A percentile compares a stretch with the other conserved stretches of the same genome.
Conservation (phyloP, 2,329 filamentous ascomycete species). For the Sordariomycetes sp. region DNA sequence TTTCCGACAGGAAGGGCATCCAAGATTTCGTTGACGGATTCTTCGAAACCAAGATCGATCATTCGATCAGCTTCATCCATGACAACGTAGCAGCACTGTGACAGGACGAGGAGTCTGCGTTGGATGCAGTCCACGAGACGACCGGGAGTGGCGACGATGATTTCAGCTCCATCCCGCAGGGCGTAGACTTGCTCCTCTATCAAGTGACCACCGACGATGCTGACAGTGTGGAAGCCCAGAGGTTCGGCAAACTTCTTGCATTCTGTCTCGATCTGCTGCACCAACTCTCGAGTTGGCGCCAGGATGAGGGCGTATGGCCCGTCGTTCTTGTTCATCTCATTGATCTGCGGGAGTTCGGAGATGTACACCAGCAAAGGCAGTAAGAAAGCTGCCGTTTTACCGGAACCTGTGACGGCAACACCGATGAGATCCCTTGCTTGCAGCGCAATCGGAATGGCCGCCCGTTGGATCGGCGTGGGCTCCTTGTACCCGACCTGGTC, state of each 20-base stretch:
- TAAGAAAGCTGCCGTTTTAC: conserved; percentile 94
- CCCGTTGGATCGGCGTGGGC: conserved; percentile 84
- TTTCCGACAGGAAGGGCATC: conserved; percentile 87
- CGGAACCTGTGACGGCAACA: conserved; percentile 94
- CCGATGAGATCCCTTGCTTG: conserved; percentile 94
- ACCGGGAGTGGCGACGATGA: conserved; percentile 96
- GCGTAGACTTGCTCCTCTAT: conserved; percentile 90
- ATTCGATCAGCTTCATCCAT: conserved; percentile 99
- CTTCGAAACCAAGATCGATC: conserved; percentile 97
- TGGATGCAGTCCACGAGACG: conserved; percentile 97
- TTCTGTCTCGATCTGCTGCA: conserved; percentile 93
- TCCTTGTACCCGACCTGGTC: conserved; percentile 82
- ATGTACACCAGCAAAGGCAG: conserved; percentile 93
- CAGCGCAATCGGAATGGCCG: conserved; percentile 89
- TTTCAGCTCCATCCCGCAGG: conserved; percentile 86
- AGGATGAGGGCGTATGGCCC: conserved; percentile 96
- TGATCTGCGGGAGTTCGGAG: conserved; percentile 74
- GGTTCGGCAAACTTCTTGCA: conserved; percentile 86
- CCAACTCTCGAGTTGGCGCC: conserved; percentile 91
- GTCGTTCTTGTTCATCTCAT: conserved; percentile 81
- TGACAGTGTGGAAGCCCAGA: conserved; percentile 88
- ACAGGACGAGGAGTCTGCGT: conserved; percentile 78
- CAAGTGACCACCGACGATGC: conserved; percentile 94
- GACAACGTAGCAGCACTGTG: conserved; percentile 97
- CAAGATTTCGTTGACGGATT: conserved; percentile 94